phyloP scores from a whole-genome alignment of 129 eudicot species.

The Lonicera japonica region DNA sequence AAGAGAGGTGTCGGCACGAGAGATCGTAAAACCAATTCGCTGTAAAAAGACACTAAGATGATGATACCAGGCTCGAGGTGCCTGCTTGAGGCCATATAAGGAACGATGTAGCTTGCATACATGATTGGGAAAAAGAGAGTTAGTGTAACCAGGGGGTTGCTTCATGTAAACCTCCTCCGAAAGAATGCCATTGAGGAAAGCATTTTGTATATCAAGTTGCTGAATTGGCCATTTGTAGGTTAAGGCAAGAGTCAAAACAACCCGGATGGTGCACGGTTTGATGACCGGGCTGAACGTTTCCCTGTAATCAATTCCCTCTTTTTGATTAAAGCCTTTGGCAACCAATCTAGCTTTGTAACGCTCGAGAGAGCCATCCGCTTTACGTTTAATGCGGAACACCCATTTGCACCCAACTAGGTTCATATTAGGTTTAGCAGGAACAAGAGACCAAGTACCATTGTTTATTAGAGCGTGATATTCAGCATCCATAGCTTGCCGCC shows the following conservation, averaged over 20 bases:
- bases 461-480: too few relatives aligned
- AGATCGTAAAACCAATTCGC: background rate
- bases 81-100: background rate
- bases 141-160: too few relatives aligned
- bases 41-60: background rate
- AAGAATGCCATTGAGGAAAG: too few relatives aligned
- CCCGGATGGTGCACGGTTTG: background rate
- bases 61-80: background rate
- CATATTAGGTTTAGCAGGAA: background rate
- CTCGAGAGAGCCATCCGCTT: background rate
- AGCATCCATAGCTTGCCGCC: too few relatives aligned
- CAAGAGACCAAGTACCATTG: too few relatives aligned
- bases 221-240: too few relatives aligned
- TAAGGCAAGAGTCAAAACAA: background rate
- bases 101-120: background rate
- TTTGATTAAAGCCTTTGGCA: background rate
- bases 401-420: conserved; percentile 1
- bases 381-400: background rate
- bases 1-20: background rate
- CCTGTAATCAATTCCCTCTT: background rate
- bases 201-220: too few relatives aligned
- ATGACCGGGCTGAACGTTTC: background rate
- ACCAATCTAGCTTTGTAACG: background rate
- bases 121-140: too few relatives aligned
- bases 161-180: too few relatives aligned